Evolutionary conservation across 495 filamentous ascomycete genomes (phyloP).

Genomic region (Hamigera avellanea): DNA sequence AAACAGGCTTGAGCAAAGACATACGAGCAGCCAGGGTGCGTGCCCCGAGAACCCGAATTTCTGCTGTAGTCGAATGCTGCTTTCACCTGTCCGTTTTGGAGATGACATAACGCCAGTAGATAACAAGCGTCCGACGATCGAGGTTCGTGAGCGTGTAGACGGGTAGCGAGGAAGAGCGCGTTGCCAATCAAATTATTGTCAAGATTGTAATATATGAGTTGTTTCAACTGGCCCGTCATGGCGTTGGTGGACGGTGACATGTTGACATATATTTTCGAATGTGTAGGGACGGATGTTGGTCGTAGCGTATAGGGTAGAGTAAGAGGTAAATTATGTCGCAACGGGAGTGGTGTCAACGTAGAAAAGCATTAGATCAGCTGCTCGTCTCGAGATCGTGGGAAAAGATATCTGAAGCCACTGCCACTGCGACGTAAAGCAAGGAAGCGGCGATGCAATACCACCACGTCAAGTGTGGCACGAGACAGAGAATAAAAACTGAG

Average conservation of each 20-base stretch:
- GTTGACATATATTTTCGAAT: conserved; percentile 12
- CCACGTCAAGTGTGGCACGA: neutral
- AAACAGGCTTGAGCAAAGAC: conserved; percentile 85
- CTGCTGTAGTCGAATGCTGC: conserved; percentile 63
- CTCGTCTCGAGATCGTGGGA: no score
- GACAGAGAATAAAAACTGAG: conserved; percentile 1
- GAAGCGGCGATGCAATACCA: conserved; percentile 16
- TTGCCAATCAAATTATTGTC: conserved; percentile 82
- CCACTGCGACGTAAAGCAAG: conserved; percentile 2
- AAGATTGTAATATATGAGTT: conserved; percentile 83
- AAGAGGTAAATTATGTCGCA: no score
- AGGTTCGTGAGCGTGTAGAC: conserved; percentile 72
- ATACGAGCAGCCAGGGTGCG: conserved; percentile 79
- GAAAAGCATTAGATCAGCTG: no score
- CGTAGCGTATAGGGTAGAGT: conserved; percentile 1
- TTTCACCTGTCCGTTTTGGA: conserved; percentile 67
- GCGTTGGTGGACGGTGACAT: conserved; percentile 63
- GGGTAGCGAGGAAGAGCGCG: conserved; percentile 82
- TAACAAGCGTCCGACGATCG: conserved; percentile 68
- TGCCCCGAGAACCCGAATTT: conserved; percentile 46
- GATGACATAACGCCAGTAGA: conserved; percentile 72
- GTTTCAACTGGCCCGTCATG: conserved; percentile 64
- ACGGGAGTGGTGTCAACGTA: no score
- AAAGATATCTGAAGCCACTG: no score
- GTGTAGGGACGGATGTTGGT: neutral